phyloP scores from a whole-genome alignment of 2,329 filamentous ascomycete species.

The Ustulina deusta region DNA sequence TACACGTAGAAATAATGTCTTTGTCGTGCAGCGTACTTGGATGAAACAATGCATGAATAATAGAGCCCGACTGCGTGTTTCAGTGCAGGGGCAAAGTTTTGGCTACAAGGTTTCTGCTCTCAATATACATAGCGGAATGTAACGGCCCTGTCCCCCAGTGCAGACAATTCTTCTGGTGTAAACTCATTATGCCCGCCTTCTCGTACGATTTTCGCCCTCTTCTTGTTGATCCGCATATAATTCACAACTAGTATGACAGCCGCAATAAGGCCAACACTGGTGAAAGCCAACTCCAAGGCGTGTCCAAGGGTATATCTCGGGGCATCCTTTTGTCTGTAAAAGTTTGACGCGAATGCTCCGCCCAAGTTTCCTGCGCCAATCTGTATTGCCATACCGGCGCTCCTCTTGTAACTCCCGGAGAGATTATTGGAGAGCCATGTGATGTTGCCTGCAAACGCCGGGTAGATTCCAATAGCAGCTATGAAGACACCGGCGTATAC shows the following conservation, averaged over 20 bases:
- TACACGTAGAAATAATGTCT: neutral
- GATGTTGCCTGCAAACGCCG: constrained; percentile 81
- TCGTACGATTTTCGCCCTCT: constrained; percentile 61
- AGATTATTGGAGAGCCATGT: constrained; percentile 85
- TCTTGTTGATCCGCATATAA: constrained; percentile 70
- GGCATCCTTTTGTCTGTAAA: constrained; percentile 68
- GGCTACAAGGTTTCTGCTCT: no score
- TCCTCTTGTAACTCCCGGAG: constrained; percentile 73
- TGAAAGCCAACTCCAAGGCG: constrained; percentile 63
- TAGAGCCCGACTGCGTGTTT: no score
- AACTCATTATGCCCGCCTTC: constrained; percentile 57
- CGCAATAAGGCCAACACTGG: constrained; percentile 59
- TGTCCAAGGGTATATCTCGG: constrained; percentile 65
- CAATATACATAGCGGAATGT: constrained; percentile 72
- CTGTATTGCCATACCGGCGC: constrained; percentile 73
- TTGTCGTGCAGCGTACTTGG: constrained; percentile 23
- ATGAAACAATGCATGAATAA: no score
- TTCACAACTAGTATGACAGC: constrained; percentile 58
- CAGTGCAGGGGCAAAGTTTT: no score
- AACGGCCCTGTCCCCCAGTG: constrained; percentile 70
- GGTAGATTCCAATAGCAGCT: constrained; percentile 82
- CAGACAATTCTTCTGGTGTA: constrained; percentile 64
- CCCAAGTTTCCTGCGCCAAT: constrained; percentile 71
- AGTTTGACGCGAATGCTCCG: constrained; percentile 77
- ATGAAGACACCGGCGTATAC: constrained; percentile 83